Evolutionary conservation across 2,329 filamentous ascomycete genomes (phyloP).

Genomic region (Neonectria hederae): DNA sequence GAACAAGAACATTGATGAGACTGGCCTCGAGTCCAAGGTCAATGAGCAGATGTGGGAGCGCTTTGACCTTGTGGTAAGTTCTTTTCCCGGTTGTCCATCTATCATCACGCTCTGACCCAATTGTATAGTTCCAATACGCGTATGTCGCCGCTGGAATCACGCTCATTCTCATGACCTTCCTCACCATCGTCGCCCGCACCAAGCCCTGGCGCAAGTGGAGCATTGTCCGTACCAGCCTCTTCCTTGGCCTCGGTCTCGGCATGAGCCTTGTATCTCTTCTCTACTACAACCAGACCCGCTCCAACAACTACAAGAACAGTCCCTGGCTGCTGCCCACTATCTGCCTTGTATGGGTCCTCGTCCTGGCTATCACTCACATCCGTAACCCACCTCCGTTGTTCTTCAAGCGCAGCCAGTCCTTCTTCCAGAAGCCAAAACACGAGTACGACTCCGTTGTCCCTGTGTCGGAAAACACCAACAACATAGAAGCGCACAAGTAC

Average conservation of each 20-base stretch:
- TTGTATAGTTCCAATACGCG: slow-evolving; percentile 46
- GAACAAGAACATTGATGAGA: slow-evolving; percentile 29
- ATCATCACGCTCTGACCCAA: neutral
- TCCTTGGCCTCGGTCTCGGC: slow-evolving; percentile 43
- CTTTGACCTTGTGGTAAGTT: slow-evolving; percentile 46
- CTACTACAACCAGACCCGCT: slow-evolving; percentile 29
- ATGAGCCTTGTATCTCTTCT: slow-evolving; percentile 43
- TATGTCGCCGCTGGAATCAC: slow-evolving; percentile 47
- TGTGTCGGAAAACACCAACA: neutral
- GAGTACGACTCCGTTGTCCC: slow-evolving; percentile 29
- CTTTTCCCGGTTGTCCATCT: too few relatives aligned
- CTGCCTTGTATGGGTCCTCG: slow-evolving; percentile 46
- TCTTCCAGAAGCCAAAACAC: slow-evolving; percentile 26
- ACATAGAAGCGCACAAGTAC: slow-evolving; percentile 17
- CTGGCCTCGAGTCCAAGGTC: slow-evolving; percentile 37
- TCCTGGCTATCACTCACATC: slow-evolving; percentile 48
- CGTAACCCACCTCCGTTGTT: slow-evolving; percentile 39
- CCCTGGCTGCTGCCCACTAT: slow-evolving; percentile 48
- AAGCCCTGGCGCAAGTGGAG: slow-evolving; percentile 47
- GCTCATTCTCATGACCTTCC: slow-evolving; percentile 45
- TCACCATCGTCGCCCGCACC: slow-evolving; percentile 45
- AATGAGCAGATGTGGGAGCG: slow-evolving; percentile 36
- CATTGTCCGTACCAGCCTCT: slow-evolving; percentile 43
- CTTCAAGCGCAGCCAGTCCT: slow-evolving; percentile 29
- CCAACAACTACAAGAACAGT: slow-evolving; percentile 37